Conservation (phyloP, 108 stramenopile genomes). For the Cylindrotheca fusiformis region DNA sequence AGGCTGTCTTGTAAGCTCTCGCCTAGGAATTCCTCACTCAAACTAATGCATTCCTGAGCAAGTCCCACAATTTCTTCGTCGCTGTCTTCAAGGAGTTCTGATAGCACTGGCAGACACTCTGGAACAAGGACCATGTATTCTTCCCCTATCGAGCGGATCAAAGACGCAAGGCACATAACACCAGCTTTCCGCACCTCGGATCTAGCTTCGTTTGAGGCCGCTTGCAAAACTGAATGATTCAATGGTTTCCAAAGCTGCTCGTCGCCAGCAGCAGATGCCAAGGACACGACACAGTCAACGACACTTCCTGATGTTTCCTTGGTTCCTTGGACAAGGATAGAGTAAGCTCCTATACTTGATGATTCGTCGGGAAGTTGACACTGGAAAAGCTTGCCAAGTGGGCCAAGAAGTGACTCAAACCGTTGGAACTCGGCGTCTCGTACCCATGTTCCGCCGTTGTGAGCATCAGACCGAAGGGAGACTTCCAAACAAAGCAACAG, state of each 20-base stretch:
- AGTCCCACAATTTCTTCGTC: conserved; percentile 78
- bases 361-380: conserved; percentile 48
- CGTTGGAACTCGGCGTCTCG: conserved; percentile 71
- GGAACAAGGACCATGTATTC: conserved; percentile 92
- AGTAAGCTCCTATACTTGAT: conserved; percentile 28
- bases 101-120: conserved; percentile 85
- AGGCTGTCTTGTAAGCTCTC: conserved; percentile 82
- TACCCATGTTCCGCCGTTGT: conserved; percentile 84
- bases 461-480: conserved; percentile 79
- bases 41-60: conserved; percentile 75
- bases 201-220: conserved; percentile 57
- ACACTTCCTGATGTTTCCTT: conserved; percentile 53
- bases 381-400: conserved; percentile 67
- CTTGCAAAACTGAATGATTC: conserved; percentile 80
- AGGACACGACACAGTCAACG: conserved; percentile 63
- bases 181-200: conserved; percentile 81
- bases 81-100: conserved; percentile 81
- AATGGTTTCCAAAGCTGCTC: conserved; percentile 91
- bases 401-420: conserved; percentile 58
- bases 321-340: conserved; percentile 56
- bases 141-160: conserved; percentile 84
- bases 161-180: conserved; percentile 62
- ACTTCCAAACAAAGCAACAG: conserved; percentile 69
- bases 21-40: conserved; percentile 84
- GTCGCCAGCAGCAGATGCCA: conserved; percentile 83